A percentile compares a stretch with the other conserved stretches of the same genome.
phyloP scores from a whole-genome alignment of 257 asterid genomes.

The Nicotiana benthamiana region DNA sequence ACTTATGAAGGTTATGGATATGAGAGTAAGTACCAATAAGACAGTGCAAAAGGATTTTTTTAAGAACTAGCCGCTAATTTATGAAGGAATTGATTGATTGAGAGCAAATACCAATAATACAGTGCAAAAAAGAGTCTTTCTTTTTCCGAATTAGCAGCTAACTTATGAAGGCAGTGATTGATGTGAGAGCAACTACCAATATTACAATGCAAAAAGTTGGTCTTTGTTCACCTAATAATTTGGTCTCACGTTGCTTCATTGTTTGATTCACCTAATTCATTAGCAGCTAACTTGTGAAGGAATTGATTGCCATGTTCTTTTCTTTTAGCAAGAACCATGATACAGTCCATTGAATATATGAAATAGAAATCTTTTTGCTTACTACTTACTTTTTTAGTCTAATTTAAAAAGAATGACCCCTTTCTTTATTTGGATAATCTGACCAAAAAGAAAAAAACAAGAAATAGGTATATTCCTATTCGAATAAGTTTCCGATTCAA shows the following conservation, averaged over 20 bases:
- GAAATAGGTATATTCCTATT: neutral
- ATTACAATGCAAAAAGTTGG: neutral
- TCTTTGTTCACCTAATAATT: neutral
- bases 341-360: neutral
- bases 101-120: too few species aligned
- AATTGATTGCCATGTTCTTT: neutral
- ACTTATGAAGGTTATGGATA: neutral
- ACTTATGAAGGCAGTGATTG: neutral
- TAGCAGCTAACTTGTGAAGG: neutral
- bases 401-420: neutral
- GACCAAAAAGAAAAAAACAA: neutral
- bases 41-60: neutral
- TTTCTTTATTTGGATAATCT: neutral
- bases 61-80: neutral
- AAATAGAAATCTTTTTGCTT: neutral
- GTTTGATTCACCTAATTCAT: neutral
- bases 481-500: neutral
- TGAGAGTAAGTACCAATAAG: neutral
- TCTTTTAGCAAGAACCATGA: neutral
- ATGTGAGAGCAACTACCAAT: neutral
- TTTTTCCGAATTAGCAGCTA: too few species aligned
- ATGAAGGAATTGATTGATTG: neutral
- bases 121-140: too few species aligned
- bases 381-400: neutral
- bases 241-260: neutral